Evolutionary conservation across 805 yeast species (phyloP).

Genomic region (Debaryomyces hansenii): DNA sequence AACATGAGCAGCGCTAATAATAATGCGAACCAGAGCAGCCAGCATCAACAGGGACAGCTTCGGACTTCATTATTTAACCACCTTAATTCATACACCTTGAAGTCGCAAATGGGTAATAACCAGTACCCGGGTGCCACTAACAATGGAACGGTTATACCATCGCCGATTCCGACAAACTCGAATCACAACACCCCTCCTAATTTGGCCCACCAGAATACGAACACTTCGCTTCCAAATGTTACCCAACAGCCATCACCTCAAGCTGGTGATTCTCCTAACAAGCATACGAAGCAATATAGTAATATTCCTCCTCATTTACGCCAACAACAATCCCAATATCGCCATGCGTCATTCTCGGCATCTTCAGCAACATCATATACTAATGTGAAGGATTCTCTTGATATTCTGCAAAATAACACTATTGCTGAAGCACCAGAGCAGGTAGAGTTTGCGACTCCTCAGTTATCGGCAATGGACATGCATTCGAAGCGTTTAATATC

Average conservation of each 20-base stretch:
- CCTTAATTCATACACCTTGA: background rate
- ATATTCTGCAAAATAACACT: slow-evolving; percentile 29
- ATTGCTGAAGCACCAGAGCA: slow-evolving; percentile 56
- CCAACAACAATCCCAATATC: slow-evolving; percentile 14
- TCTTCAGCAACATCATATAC: slow-evolving; percentile 61
- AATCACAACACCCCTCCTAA: slow-evolving; percentile 25
- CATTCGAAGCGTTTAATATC: slow-evolving; percentile 24
- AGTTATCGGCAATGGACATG: slow-evolving; percentile 51
- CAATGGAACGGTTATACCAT: slow-evolving; percentile 15
- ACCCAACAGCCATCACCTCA: slow-evolving; percentile 26
- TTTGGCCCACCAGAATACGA: background rate
- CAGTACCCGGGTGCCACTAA: background rate
- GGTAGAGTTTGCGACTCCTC: slow-evolving; percentile 83
- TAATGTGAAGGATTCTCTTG: slow-evolving; percentile 44
- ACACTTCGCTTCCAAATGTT: slow-evolving; percentile 1
- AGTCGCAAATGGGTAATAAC: background rate
- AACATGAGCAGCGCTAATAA: background rate
- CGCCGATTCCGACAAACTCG: slow-evolving; percentile 24
- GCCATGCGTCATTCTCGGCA: slow-evolving; percentile 67
- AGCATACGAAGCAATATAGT: background rate
- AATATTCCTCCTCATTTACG: slow-evolving; percentile 4
- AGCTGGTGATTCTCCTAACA: slow-evolving; percentile 17
- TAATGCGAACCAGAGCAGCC: background rate
- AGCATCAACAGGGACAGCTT: slow-evolving; percentile 4
- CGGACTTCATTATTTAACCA: slow-evolving; percentile 15